phyloP scores from a whole-genome alignment of 1,284 basidiomycete genomes.

The Peniophora sp. region DNA sequence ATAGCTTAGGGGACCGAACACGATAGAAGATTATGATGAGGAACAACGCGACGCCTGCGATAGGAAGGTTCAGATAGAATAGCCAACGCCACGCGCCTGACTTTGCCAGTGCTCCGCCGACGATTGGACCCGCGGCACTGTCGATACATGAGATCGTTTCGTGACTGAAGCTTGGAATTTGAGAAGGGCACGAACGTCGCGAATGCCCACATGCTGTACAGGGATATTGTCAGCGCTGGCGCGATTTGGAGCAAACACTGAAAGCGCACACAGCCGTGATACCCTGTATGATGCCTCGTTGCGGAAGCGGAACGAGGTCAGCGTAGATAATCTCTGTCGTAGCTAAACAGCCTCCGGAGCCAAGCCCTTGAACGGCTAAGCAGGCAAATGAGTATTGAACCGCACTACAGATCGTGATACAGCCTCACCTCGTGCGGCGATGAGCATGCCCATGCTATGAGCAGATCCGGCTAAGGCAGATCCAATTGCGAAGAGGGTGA shows the following conservation, averaged over 20 bases:
- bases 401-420: neutral
- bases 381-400: neutral
- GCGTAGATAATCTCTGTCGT: slow-evolving; percentile 30
- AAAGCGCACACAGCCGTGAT: slow-evolving; percentile 12
- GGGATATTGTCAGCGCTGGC: no score
- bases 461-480: slow-evolving; percentile 28
- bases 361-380: slow-evolving; percentile 34
- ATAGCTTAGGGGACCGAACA: slow-evolving; percentile 24
- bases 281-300: slow-evolving; percentile 30
- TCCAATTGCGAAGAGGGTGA: slow-evolving; percentile 29
- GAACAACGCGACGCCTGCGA: slow-evolving; percentile 24
- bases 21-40: slow-evolving; percentile 27
- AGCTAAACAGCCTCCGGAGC: slow-evolving; percentile 33
- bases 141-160: slow-evolving; percentile 2
- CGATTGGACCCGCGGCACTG: slow-evolving; percentile 21
- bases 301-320: slow-evolving; percentile 32
- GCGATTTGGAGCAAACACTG: no score
- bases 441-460: slow-evolving; percentile 27
- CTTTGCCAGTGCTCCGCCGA: slow-evolving; percentile 27
- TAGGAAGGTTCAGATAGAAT: slow-evolving; percentile 31
- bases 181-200: no score
- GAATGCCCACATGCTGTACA: no score
- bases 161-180: neutral
- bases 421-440: slow-evolving; percentile 21
- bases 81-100: slow-evolving; percentile 23